Base-by-base conservation (phyloP, 306 rosid species). In the Myrica gale region DNA sequence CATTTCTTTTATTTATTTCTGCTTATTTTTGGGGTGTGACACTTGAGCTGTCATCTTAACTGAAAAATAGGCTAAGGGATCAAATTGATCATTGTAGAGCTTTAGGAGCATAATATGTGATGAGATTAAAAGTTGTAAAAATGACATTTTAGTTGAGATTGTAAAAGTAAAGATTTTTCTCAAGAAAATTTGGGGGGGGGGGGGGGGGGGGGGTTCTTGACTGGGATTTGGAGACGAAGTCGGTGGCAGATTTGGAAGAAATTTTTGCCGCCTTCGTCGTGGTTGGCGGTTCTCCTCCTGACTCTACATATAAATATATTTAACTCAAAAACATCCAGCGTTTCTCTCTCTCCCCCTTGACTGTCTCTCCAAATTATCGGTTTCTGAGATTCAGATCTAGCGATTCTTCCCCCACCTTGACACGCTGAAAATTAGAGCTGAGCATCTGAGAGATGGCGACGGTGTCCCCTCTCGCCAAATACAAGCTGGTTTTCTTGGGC, bases 401-500 rank as follows among this genome's bases (percentile, higher is more conserved):
- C 16, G 7, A 10, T 6, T 10, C 42, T 50, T 52, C 37, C 47
- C 32, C n/a, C 46, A 3, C 54, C 43, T 60, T 21, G 66, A 57
- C 68, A 2, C 15, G 12, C 54, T 2, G 5, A 65, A 23, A 65
- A 65, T 7, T 17, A 65, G 21, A n/a, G 46, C 39, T 21, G 9
- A 6, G 7, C 43, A 21, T 55, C 51, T 15, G 42, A 66, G 70
- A 66, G 17, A 66, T 66, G 70, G 70, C 89, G 77, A 84, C 93
- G 76, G 93, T 90, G 69, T 90, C 96, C 51, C 93, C 91, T 82
- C 87, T 91, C 63, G 89, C 93, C 72, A 91, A 91, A 79, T 91
- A 89, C 90, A 91, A 91, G 84, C 92, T 91, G 21, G 92, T 91
- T 46, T 91, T 91, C 82, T 90, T 91, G 69, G 96, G 96, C 78